Base-by-base conservation (phyloP, 2,329 filamentous ascomycete genomes). In the Didymella pinodella region DNA sequence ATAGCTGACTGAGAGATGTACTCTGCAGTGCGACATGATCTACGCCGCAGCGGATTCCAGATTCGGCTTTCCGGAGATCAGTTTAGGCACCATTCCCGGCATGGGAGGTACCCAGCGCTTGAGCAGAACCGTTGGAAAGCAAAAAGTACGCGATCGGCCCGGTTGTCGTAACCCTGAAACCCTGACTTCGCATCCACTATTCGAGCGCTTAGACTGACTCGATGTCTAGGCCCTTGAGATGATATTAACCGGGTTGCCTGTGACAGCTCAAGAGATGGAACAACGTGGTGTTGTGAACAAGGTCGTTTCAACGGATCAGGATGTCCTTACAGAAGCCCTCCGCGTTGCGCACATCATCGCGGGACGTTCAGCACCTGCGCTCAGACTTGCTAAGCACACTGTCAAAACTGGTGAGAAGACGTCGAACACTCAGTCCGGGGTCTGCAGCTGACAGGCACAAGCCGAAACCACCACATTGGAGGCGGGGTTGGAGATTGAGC, bases 41-140 rank as follows among this genome's bases (percentile, higher is more conserved):
- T 97, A 97, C 83, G 95, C 91, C 81, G 93, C 91, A 5, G 84
- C 88, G 51, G 86, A 80, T 20, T 93, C 94, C 69, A 95, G 90
- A 73, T 97, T 99, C 75, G 95, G 94, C 7, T 94, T 97, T 80
- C 94, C 94, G 2, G 94, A 99, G 81, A 92, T 98, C 81, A 97
- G 93, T 81, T 85, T 98, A 6, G 95, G 94, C 25, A 91, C 90
- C 2, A 91, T 97, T 57, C 94, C 95, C 4, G 95, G 94, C 5
- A 93, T 91, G 0, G 94, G 94, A 32, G 94, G 94, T 4, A 93
- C 89, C 66, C 94, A 98, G 82, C 85, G 94, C 11, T 82, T 98
- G 55, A 95, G 92, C 4, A 85, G 87, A 25, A 92, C 79, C 8
- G 68, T 82, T 60, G 80, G 80, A 18, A 82, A 75, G 57, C 68